Evolutionary conservation across 257 asterid species (phyloP).

Genomic region (Primulina huaijiensis): DNA sequence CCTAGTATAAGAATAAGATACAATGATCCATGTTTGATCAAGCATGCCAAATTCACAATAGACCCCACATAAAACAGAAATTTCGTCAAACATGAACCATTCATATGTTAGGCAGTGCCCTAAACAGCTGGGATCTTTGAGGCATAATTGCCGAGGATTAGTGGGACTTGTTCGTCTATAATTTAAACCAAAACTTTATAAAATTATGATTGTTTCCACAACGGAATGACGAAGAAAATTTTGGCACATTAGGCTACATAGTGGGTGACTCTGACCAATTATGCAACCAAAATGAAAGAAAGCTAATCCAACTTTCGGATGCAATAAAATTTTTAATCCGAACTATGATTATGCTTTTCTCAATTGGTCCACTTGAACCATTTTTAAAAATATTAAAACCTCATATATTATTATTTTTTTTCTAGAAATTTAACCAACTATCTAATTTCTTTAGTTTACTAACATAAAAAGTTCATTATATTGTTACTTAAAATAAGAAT

Average conservation of each 20-base stretch:
- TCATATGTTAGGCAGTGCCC: too few relatives aligned
- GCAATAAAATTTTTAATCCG: neutral
- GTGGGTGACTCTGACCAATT: conserved; percentile 26
- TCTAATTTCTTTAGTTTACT: too few relatives aligned
- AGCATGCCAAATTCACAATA: too few relatives aligned
- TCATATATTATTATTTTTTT: too few relatives aligned
- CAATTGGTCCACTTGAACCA: neutral
- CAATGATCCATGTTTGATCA: too few relatives aligned
- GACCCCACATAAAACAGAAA: too few relatives aligned
- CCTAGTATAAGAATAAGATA: too few relatives aligned
- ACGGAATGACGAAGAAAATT: neutral
- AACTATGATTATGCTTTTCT: conserved; percentile 9
- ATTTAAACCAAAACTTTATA: conserved; percentile 1
- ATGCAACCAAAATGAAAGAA: conserved; percentile 19
- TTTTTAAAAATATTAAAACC: neutral
- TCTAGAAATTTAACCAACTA: too few relatives aligned
- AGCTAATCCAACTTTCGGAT: neutral
- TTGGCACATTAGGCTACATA: neutral
- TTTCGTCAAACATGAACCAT: too few relatives aligned
- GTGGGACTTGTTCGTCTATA: neutral
- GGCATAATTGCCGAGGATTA: neutral
- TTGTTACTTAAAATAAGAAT: neutral
- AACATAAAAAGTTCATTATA: too few relatives aligned
- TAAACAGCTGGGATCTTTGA: too few relatives aligned
- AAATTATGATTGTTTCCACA: neutral